Percentiles rank a stretch among this genome's conserved stretches.
Evolutionary conservation across 176 grass and related monocot species (phyloP).

Genomic region (Juncus inflexus): DNA sequence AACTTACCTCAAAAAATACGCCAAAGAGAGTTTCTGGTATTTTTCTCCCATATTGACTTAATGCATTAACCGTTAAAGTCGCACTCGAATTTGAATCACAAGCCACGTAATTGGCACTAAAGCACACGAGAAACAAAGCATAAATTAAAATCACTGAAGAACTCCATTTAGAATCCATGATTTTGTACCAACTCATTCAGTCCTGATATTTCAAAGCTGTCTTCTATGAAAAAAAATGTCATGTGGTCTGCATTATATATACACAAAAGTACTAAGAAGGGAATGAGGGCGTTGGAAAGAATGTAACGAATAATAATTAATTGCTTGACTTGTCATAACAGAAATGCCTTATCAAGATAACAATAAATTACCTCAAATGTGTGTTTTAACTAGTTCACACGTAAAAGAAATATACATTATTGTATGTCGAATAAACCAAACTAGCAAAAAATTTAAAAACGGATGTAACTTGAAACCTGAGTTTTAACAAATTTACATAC

Average conservation of each 20-base stretch:
- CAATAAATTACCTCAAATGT: too few relatives aligned
- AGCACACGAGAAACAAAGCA: slow-evolving; percentile 22
- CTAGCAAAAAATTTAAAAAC: not conserved
- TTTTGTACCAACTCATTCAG: slow-evolving; percentile 11
- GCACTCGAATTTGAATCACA: slow-evolving; percentile 22
- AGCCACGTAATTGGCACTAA: slow-evolving; percentile 25
- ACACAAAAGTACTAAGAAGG: not conserved
- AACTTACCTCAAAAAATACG: slow-evolving; percentile 76
- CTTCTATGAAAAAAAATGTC: slow-evolving; percentile 2
- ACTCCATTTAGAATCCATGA: slow-evolving; percentile 26
- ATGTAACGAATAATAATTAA: not conserved
- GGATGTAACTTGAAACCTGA: not conserved
- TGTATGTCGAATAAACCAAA: too few relatives aligned
- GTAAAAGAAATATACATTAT: too few relatives aligned
- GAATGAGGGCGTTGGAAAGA: not conserved
- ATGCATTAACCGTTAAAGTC: too few relatives aligned
- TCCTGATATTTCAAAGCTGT: too few relatives aligned
- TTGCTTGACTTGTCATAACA: not conserved
- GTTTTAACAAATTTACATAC: not conserved
- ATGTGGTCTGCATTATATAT: slow-evolving; percentile 12
- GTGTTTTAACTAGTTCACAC: too few relatives aligned
- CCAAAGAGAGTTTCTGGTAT: slow-evolving; percentile 8
- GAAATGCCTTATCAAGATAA: not conserved
- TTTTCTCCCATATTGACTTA: too few relatives aligned
- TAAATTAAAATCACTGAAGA: slow-evolving; percentile 14